Evolutionary conservation across 2,329 filamentous ascomycete genomes (phyloP).

Genomic region (Fusarium sp.): DNA sequence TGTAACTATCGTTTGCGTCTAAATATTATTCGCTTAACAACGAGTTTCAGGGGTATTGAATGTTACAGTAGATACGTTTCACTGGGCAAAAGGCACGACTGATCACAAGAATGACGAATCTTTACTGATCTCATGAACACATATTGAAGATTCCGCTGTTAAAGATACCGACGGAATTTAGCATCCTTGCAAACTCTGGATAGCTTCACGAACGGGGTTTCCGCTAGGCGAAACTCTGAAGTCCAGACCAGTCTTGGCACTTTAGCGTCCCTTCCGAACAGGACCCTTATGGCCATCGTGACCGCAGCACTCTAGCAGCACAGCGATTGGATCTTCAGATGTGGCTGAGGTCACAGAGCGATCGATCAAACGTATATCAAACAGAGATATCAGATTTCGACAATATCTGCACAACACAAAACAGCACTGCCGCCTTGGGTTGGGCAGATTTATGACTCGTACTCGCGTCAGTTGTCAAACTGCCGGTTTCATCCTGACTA

Average conservation of each 20-base stretch:
- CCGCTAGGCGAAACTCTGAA: neutral
- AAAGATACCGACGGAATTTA: neutral
- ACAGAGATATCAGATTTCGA: neutral
- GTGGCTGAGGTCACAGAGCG: neutral
- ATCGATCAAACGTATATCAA: neutral
- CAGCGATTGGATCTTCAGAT: neutral
- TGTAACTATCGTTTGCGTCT: neutral
- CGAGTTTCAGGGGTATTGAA: neutral
- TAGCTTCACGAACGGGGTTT: neutral
- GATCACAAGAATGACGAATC: neutral
- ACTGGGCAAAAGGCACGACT: neutral
- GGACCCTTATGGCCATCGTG: neutral
- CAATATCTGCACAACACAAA: neutral
- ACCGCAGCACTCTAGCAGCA: neutral
- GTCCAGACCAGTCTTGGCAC: neutral
- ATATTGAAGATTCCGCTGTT: neutral
- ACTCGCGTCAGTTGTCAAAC: neutral
- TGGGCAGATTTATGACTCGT: neutral
- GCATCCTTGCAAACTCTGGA: neutral
- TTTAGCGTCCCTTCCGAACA: neutral
- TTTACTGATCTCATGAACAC: neutral
- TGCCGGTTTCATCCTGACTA: constrained; percentile 1
- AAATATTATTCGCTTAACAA: neutral
- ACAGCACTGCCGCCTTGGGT: neutral
- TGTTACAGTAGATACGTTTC: neutral